Conservation (phyloP, 2,329 filamentous ascomycete species). For the Knufia petricola region DNA sequence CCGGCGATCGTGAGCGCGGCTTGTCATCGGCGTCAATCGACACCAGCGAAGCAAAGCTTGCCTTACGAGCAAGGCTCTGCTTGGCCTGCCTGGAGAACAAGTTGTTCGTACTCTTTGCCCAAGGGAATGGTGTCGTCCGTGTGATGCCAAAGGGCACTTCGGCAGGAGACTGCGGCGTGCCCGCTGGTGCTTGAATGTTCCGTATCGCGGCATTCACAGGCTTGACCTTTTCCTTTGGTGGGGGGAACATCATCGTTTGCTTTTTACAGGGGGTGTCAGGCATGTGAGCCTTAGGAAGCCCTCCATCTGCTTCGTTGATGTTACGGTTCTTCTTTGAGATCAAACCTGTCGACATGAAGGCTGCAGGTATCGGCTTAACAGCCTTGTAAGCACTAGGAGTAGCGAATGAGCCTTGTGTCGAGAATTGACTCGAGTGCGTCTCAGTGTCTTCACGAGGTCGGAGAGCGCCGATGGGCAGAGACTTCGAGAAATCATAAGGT, state of each 20-base stretch:
- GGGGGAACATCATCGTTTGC: constrained; percentile 58
- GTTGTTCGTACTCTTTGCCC: constrained; percentile 49
- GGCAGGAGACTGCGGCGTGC: constrained; percentile 72
- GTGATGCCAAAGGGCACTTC: constrained; percentile 50
- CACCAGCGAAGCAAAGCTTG: constrained; percentile 52
- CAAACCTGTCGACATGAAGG: constrained; percentile 88
- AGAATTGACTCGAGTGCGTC: constrained; percentile 36
- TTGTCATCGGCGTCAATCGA: constrained; percentile 72
- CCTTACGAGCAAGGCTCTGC: constrained; percentile 43
- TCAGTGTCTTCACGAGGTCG: constrained; percentile 42
- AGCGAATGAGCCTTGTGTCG: constrained; percentile 48
- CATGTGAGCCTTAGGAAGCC: constrained; percentile 56
- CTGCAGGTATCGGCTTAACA: constrained; percentile 66
- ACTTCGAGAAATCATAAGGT: constrained; percentile 47
- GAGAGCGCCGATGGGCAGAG: constrained; percentile 58
- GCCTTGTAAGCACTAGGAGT: constrained; percentile 70
- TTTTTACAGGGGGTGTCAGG: constrained; percentile 97
- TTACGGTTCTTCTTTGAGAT: constrained; percentile 90
- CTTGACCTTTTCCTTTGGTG: constrained; percentile 43
- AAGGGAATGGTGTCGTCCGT: constrained; percentile 56
- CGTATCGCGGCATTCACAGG: constrained; percentile 54
- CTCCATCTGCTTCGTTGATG: constrained; percentile 54
- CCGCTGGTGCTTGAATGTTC: constrained; percentile 63
- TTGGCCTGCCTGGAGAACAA: constrained; percentile 52
- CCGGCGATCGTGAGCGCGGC: constrained; percentile 49